phyloP scores from a whole-genome alignment of 768 basidiomycete genomes.

The Butyriboletus loyo region DNA sequence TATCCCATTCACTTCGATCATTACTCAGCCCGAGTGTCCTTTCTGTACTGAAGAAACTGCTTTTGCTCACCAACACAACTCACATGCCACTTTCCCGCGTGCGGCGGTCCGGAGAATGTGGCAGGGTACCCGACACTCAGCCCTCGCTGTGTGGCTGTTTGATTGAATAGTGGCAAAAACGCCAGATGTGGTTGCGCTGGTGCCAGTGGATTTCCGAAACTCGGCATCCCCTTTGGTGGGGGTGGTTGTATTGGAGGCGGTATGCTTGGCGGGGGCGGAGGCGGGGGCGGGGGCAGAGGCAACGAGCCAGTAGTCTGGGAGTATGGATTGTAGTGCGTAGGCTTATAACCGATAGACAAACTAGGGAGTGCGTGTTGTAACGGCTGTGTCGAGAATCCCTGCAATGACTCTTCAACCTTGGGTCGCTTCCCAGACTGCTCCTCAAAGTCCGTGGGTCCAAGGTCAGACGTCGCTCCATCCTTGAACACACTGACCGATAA shows the following conservation, averaged over 20 bases:
- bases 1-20: conserved; percentile 60
- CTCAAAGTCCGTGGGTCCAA: conserved; percentile 25
- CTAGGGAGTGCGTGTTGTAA: conserved; percentile 20
- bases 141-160: conserved; percentile 64
- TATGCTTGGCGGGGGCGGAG: conserved; percentile 30
- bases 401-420: conserved; percentile 30
- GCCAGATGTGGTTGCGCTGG: conserved; percentile 63
- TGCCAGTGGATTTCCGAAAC: conserved; percentile 52
- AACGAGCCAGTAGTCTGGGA: conserved; percentile 10
- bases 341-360: conserved; percentile 16
- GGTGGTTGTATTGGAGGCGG: conserved; percentile 36
- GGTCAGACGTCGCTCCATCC: conserved; percentile 12
- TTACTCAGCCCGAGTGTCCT: conserved; percentile 1
- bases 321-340: conserved; percentile 32
- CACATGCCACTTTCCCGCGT: conserved; percentile 65
- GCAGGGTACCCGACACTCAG: conserved; percentile 60
- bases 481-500: conserved; percentile 19
- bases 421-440: conserved; percentile 30
- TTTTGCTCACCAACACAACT: conserved; percentile 60
- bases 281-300: conserved; percentile 23
- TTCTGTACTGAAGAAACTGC: background rate
- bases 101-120: conserved; percentile 59
- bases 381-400: conserved; percentile 29
- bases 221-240: conserved; percentile 31
- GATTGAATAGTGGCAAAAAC: conserved; percentile 72